Percentiles rank a stretch among this genome's conserved stretches.
Conservation (phyloP, 2,329 filamentous ascomycete species). For the Aspergillus melleus region DNA sequence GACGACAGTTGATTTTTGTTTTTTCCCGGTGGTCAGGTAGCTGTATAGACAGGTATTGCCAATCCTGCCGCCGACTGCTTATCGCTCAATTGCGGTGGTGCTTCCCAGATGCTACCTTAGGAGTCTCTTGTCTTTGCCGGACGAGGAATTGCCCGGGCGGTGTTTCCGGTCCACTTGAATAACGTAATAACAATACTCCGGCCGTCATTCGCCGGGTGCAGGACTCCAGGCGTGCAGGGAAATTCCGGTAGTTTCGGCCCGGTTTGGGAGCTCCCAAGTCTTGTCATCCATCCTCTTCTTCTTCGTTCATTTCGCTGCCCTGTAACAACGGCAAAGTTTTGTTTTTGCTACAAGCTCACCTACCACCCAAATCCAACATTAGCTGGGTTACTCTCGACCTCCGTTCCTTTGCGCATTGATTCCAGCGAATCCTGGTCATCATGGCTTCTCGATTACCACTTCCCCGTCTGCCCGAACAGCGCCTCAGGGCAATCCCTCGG, state of each 20-base stretch:
- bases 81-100: not conserved
- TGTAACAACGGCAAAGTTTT: not conserved
- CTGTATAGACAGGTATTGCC: not conserved
- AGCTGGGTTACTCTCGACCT: not conserved
- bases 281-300: not conserved
- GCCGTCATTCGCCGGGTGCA: slow-evolving; percentile 24
- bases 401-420: not conserved
- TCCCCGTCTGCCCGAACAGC: slow-evolving; percentile 34
- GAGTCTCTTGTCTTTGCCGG: not conserved
- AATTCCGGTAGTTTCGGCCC: slow-evolving; percentile 33
- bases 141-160: slow-evolving; percentile 26
- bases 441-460: slow-evolving; percentile 44
- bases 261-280: slow-evolving; percentile 16
- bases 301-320: not conserved
- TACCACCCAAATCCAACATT: not conserved
- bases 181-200: slow-evolving; percentile 38
- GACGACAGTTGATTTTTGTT: not conserved
- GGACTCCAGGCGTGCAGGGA: slow-evolving; percentile 18
- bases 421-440: slow-evolving; percentile 6
- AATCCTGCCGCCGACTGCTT: not conserved
- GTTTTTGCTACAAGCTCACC: not conserved
- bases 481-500: slow-evolving; percentile 31
- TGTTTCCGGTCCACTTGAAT: slow-evolving; percentile 16
- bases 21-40: not conserved
- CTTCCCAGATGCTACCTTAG: not conserved